phyloP scores from a whole-genome alignment of 768 basidiomycete species.

The Russula sp. region DNA sequence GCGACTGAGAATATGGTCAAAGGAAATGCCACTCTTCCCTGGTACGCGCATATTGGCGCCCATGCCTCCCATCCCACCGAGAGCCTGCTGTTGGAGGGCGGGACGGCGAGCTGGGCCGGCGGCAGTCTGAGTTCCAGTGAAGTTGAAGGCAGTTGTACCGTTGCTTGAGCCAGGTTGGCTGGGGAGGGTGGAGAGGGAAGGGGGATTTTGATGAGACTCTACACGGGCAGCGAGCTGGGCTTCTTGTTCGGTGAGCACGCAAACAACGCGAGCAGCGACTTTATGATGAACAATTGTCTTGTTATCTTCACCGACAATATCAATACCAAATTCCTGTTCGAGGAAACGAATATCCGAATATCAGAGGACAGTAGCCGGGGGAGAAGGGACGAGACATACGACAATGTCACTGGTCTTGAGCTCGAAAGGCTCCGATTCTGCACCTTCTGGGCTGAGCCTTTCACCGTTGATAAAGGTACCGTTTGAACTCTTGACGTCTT shows the following conservation, averaged over 20 bases:
- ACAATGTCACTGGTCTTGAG: conserved; percentile 95
- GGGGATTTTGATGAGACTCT: conserved; percentile 58
- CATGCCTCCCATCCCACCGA: conserved; percentile 74
- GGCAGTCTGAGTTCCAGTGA: conserved; percentile 39
- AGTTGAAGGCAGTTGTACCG: conserved; percentile 43
- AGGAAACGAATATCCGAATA: conserved; percentile 14
- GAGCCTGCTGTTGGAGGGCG: conserved; percentile 55
- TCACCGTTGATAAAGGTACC: conserved; percentile 98
- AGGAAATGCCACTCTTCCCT: conserved; percentile 82
- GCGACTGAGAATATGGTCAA: conserved; percentile 86
- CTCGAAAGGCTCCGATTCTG: conserved; percentile 90
- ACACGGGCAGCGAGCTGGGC: conserved; percentile 67
- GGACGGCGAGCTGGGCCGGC: conserved; percentile 48
- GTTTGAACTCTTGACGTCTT: conserved; percentile 96
- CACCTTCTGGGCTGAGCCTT: conserved; percentile 81
- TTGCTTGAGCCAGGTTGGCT: conserved; percentile 43
- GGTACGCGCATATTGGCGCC: conserved; percentile 67
- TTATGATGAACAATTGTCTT: conserved; percentile 98
- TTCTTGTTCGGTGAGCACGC: conserved; percentile 85
- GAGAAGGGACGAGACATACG: conserved; percentile 49
- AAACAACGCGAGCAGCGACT: conserved; percentile 91
- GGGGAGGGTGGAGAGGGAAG: conserved; percentile 33
- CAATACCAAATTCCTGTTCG: conserved; percentile 93
- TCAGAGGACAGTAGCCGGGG: conserved; percentile 10
- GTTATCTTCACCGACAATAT: conserved; percentile 98